Conservation (phyloP, 208 protist genomes). For the Trichomonas tenax region DNA sequence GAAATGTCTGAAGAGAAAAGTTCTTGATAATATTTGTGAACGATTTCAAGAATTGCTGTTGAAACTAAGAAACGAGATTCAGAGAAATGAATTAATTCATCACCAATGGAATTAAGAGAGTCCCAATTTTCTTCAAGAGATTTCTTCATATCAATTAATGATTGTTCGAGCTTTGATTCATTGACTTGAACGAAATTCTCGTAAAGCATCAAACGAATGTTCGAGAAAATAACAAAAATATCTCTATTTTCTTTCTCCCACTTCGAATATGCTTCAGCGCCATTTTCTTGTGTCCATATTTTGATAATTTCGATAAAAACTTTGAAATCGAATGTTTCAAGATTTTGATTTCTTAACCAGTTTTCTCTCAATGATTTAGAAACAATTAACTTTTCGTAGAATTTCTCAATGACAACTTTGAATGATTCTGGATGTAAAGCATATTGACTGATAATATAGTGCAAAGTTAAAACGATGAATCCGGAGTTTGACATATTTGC, state of each 20-base stretch:
- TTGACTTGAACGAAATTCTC: neutral
- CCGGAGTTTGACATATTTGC: neutral
- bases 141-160: neutral
- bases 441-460: neutral
- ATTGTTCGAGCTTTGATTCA: neutral
- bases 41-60: neutral
- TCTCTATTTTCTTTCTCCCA: neutral
- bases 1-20: neutral
- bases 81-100: neutral
- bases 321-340: neutral
- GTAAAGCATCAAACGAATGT: neutral
- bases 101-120: neutral
- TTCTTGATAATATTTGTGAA: neutral
- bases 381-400: neutral
- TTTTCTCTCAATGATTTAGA: neutral
- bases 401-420: neutral
- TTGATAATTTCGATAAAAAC: neutral
- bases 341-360: neutral
- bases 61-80: neutral
- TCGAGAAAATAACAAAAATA: neutral
- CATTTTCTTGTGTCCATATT: neutral
- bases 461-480: neutral
- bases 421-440: neutral
- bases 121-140: neutral
- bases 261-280: neutral